phyloP scores from a whole-genome alignment of 2,329 filamentous ascomycete genomes.

The Diaporthe nobilis region DNA sequence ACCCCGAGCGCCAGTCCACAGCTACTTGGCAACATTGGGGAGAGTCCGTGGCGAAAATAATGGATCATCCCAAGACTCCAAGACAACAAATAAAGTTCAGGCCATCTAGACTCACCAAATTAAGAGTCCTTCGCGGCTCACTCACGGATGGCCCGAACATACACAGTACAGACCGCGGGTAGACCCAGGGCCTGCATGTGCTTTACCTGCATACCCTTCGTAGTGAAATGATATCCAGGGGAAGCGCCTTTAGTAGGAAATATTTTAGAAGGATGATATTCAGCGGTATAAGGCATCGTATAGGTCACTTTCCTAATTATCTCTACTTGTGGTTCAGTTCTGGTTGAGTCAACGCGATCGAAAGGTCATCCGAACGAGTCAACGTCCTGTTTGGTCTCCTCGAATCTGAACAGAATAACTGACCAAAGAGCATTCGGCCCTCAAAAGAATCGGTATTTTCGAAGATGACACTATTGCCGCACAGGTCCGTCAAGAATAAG shows the following conservation, averaged over 20 bases:
- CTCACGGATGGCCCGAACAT: not conserved
- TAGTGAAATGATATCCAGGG: no score
- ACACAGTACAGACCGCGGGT: not conserved
- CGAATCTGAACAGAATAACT: not conserved
- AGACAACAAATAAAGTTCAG: not conserved
- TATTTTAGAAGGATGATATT: no score
- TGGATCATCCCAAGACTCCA: conserved; percentile 15
- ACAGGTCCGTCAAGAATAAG: not conserved
- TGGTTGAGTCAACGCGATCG: not conserved
- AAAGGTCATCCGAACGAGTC: not conserved
- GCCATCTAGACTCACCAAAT: not conserved
- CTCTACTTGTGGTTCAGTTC: not conserved
- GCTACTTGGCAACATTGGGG: not conserved
- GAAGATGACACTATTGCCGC: not conserved
- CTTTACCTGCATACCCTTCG: not conserved
- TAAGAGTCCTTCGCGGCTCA: no score
- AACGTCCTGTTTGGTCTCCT: not conserved
- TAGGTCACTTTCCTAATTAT: not conserved
- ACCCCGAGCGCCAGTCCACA: not conserved
- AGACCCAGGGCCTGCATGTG: not conserved
- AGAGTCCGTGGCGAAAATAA: conserved; percentile 5
- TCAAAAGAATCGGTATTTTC: not conserved
- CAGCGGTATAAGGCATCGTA: no score
- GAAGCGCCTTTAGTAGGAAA: not conserved
- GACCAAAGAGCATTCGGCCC: fast-evolving